Conservation (phyloP, 305 asterid genomes). For the Andrographis paniculata region DNA sequence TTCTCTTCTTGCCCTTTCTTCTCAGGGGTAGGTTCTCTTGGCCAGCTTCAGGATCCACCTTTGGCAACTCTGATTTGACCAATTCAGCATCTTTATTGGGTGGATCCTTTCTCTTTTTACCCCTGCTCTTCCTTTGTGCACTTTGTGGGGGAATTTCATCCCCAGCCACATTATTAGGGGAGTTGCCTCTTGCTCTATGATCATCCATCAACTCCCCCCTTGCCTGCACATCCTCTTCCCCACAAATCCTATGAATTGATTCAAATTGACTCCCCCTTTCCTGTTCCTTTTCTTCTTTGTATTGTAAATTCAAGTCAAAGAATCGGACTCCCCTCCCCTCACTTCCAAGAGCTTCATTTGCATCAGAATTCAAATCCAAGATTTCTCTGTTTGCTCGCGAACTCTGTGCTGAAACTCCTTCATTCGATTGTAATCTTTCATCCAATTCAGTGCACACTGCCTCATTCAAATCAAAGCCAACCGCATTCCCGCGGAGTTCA, state of each 20-base stretch:
- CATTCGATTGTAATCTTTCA: conserved; percentile 21
- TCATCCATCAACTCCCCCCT: conserved; percentile 27
- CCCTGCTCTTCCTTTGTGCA: conserved; percentile 39
- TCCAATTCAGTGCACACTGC: conserved; percentile 27
- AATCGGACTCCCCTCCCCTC: conserved; percentile 26
- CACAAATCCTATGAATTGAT: conserved; percentile 19
- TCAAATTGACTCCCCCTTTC: conserved; percentile 20
- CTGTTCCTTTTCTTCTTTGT: conserved; percentile 43
- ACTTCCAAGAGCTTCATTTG: conserved; percentile 31
- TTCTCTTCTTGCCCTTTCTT: conserved; percentile 59
- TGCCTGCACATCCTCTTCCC: conserved; percentile 21
- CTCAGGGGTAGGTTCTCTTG: conserved; percentile 23
- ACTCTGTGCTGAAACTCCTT: conserved; percentile 19
- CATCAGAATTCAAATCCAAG: conserved; percentile 76
- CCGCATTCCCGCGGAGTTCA: conserved; percentile 27
- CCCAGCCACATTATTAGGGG: conserved; percentile 20
- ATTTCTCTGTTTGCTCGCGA: conserved; percentile 24
- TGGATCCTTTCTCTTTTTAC: conserved; percentile 58
- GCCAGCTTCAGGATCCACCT: conserved; percentile 18
- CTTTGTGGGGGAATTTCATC: conserved; percentile 29
- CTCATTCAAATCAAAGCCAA: conserved; percentile 39
- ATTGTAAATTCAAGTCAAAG: conserved; percentile 79
- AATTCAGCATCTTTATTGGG: conserved; percentile 22
- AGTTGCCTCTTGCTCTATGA: conserved; percentile 20
- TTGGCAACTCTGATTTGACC: conserved; percentile 21